phyloP scores from a whole-genome alignment of 1,284 basidiomycete genomes.

The Irpex lacteus region DNA sequence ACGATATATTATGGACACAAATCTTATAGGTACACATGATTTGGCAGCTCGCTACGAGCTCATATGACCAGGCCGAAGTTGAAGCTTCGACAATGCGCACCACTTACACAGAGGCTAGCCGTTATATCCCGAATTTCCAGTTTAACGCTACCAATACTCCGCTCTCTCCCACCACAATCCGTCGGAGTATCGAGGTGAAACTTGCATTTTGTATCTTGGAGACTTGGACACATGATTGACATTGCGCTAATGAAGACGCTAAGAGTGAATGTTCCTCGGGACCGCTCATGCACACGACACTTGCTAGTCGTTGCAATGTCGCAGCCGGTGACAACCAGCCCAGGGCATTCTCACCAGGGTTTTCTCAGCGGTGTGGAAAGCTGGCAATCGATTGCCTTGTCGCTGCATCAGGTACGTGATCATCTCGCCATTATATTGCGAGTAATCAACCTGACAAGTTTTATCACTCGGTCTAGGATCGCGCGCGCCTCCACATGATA shows the following conservation, averaged over 20 bases:
- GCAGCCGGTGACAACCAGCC: constrained; percentile 15
- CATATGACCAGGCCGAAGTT: neutral
- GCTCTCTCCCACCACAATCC: constrained; percentile 41
- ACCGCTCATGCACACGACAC: constrained; percentile 12
- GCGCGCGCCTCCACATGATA: constrained; percentile 59
- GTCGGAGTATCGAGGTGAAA: constrained; percentile 44
- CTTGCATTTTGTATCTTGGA: neutral
- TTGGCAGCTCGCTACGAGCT: constrained; percentile 35
- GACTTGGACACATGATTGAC: neutral
- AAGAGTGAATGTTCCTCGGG: constrained; percentile 3
- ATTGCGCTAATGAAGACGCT: constrained; percentile 6
- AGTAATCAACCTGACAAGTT: neutral
- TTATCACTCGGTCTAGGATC: constrained; percentile 34
- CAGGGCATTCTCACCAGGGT: neutral
- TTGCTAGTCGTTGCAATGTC: constrained; percentile 14
- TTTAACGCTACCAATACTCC: constrained; percentile 43
- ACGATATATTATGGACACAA: neutral
- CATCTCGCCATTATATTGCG: neutral
- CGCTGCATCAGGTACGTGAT: constrained; percentile 8
- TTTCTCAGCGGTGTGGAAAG: constrained; percentile 1
- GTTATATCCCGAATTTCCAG: constrained; percentile 37
- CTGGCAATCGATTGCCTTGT: constrained; percentile 3
- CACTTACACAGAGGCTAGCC: constrained; percentile 4
- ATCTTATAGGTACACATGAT: constrained; percentile 36
- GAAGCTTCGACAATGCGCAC: constrained; percentile 21